phyloP scores from a whole-genome alignment of 129 eudicot genomes.

The Flaveria linearis region DNA sequence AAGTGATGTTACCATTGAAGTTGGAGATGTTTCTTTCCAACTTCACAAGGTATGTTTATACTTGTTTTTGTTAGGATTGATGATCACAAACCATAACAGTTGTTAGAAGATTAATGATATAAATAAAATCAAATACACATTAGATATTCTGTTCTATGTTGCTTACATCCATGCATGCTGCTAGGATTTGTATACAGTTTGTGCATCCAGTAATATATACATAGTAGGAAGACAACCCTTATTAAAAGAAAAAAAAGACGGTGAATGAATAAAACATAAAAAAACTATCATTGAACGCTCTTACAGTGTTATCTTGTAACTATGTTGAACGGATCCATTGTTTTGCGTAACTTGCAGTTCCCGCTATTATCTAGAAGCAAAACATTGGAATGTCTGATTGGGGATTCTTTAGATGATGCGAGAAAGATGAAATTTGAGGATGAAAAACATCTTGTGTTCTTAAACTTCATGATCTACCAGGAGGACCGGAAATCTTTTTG shows the following conservation, averaged over 20 bases:
- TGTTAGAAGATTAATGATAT: too few relatives aligned
- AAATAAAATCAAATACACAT: too few relatives aligned
- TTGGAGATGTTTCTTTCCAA: conserved; percentile 62
- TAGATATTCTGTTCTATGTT: too few relatives aligned
- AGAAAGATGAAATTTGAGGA: too few relatives aligned
- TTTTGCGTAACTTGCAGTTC: conserved; percentile 47
- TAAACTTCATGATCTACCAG: conserved; percentile 62
- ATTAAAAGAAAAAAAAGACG: too few relatives aligned
- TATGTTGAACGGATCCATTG: background rate
- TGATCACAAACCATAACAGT: background rate
- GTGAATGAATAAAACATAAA: too few relatives aligned
- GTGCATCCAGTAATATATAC: too few relatives aligned
- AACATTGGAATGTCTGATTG: conserved; percentile 45
- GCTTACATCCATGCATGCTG: too few relatives aligned
- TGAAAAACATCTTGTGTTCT: conserved; percentile 34
- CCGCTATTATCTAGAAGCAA: conserved; percentile 64
- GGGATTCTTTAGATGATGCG: conserved; percentile 36
- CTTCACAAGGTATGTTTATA: conserved; percentile 60
- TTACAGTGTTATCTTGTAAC: background rate
- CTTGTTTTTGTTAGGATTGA: background rate
- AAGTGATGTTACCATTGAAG: conserved; percentile 60
- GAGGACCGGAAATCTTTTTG: conserved; percentile 55
- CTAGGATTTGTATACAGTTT: too few relatives aligned
- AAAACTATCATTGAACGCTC: too few relatives aligned
- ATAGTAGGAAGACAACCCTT: too few relatives aligned